Evolutionary conservation across 148 eudicot species (phyloP), one percentile per base, ranked within the genome.

Genomic region (Selenicereus undatus): DNA sequence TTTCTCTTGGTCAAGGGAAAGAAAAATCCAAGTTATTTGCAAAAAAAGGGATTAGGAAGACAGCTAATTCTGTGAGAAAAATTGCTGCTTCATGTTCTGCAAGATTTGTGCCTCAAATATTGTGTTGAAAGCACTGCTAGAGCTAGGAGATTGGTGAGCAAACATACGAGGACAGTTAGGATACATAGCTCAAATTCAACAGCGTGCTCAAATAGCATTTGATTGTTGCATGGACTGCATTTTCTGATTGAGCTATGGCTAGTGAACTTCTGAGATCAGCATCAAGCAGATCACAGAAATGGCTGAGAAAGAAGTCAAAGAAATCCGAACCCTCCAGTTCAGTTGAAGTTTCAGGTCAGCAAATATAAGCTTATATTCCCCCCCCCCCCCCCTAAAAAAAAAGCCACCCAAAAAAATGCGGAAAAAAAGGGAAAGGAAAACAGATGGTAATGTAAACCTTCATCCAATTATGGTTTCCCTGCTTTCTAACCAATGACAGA

Each of bases 261-360:
- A 87, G 77, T 29, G 85, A 88, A 85, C 76, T 88, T 20, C 73
- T 70, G 16, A 82, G 83, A 51, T 82, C 89, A n/a, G 81, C 78
- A 56, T 86, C 87, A 2, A 78, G 82, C 56, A 87, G 83, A 83
- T 77, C 90, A 17, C 86, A 79, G 16, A 70, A 74, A 79, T 88
- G 92, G 95, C 86, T 90, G 54, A 69, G 88, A 76, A 89, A 87
- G 85, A 88, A 86, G 86, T 80, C 82, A 6, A 92, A 87, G 87
- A 90, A 76, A 74, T 74, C 80, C 5, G 90, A 89, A 20, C 77
- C 83, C 4, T 81, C 78, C 82, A 75, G 78, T 79, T 81, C 88
- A 24, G 83, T 76, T 22, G 91, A 90, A 32, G 79, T 84, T 75
- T 83, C 91, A 91, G 97, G 97, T 88, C 48, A 24, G 81, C 51